Evolutionary conservation across 1,284 basidiomycete species (phyloP).

Genomic region (Schizophyllum commune): DNA sequence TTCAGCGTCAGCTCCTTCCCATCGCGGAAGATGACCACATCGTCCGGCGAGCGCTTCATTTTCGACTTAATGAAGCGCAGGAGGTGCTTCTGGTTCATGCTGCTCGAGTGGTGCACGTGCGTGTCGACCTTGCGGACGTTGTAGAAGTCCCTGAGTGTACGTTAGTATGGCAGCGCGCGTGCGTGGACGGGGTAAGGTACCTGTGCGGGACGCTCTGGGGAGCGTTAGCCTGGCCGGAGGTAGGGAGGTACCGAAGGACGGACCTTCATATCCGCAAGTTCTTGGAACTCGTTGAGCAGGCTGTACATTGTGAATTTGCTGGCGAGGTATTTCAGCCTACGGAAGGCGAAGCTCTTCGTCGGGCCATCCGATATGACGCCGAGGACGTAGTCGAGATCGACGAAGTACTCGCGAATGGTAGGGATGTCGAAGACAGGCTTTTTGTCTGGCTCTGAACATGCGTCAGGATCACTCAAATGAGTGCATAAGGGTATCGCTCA

Average conservation of each 20-base stretch:
- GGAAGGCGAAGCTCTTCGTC: slow-evolving; percentile 92
- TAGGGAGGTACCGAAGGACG: slow-evolving; percentile 10
- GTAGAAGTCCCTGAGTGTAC: slow-evolving; percentile 81
- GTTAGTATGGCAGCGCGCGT: slow-evolving; percentile 29
- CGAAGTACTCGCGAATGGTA: slow-evolving; percentile 88
- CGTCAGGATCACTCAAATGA: background rate
- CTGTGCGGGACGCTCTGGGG: slow-evolving; percentile 15
- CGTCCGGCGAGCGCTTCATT: slow-evolving; percentile 80
- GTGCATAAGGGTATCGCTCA: slow-evolving; percentile 12
- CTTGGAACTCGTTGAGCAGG: slow-evolving; percentile 91
- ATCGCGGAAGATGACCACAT: slow-evolving; percentile 94
- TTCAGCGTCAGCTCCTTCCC: slow-evolving; percentile 83
- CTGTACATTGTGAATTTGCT: slow-evolving; percentile 95
- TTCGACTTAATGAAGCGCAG: slow-evolving; percentile 98
- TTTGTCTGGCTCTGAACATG: slow-evolving; percentile 22
- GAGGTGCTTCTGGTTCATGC: slow-evolving; percentile 99
- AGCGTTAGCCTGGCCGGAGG: background rate
- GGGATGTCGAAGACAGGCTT: slow-evolving; percentile 76
- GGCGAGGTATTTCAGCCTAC: slow-evolving; percentile 88
- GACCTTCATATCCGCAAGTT: slow-evolving; percentile 95
- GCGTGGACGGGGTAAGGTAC: slow-evolving; percentile 27
- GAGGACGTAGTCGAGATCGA: slow-evolving; percentile 90
- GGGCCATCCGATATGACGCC: slow-evolving; percentile 89
- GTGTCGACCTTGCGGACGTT: slow-evolving; percentile 98
- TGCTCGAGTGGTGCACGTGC: slow-evolving; percentile 96